A percentile compares a stretch with the other conserved stretches of the same genome.
Conservation (phyloP, 2,329 filamentous ascomycete species). For the Aspergillaceae sp. region DNA sequence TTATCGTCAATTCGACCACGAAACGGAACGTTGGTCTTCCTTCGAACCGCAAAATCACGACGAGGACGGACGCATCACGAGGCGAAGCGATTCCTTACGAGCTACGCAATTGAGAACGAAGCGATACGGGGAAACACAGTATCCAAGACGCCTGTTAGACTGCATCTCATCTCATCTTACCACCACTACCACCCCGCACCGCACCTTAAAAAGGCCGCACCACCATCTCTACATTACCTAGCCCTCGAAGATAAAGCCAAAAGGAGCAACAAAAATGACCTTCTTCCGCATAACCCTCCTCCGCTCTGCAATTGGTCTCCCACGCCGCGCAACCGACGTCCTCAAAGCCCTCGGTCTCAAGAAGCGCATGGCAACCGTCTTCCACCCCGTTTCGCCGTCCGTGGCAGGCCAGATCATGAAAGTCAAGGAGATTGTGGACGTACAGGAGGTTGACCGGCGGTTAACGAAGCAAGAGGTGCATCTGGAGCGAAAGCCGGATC, state of each 20-base stretch:
- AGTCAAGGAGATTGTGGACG: conserved; percentile 83
- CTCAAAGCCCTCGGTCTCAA: conserved; percentile 78
- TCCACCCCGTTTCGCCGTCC: conserved; percentile 72
- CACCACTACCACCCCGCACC: neutral
- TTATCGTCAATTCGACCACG: no score
- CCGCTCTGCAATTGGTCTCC: conserved; percentile 82
- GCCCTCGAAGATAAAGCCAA: neutral
- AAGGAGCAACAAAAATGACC: conserved; percentile 45
- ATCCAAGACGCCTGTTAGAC: no score
- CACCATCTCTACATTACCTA: neutral
- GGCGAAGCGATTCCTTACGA: no score
- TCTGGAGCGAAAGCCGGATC: conserved; percentile 62
- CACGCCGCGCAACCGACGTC: conserved; percentile 67
- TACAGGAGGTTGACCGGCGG: conserved; percentile 63
- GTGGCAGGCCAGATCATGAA: conserved; percentile 86
- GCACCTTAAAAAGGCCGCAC: neutral
- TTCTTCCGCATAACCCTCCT: conserved; percentile 89
- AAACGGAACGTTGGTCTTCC: no score
- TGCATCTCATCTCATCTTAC: no score
- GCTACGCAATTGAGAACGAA: no score
- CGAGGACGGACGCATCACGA: no score
- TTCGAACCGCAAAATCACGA: no score
- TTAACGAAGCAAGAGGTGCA: conserved; percentile 62
- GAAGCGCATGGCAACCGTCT: conserved; percentile 77
- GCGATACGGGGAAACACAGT: no score